These are phyloP conservation scores for Leptoxyphium fumago DNA, from an alignment of 2,329 filamentous ascomycete genomes.

Conservation along the genomic window DNA sequence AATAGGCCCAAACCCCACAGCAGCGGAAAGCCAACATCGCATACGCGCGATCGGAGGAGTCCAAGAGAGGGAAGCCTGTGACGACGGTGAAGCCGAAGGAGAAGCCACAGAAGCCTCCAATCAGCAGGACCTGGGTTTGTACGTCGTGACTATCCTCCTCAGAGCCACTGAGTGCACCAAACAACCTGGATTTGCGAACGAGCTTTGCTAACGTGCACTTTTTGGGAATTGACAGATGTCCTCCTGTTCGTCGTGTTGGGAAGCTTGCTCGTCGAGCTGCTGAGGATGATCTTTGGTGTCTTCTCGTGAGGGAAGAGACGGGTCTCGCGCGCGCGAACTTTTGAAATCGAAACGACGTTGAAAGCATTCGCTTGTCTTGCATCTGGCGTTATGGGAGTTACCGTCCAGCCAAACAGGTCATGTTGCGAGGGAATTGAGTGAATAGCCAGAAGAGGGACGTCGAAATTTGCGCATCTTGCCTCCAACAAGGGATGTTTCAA, in stretches of 20 bases:
- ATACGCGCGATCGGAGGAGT: slow-evolving; percentile 59
- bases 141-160: slow-evolving; percentile 19
- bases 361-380: too few species aligned
- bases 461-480: too few species aligned
- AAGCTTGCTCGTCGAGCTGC: slow-evolving; percentile 43
- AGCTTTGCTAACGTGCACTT: too few species aligned
- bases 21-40: slow-evolving; percentile 69
- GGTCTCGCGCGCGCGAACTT: too few species aligned
- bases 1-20: slow-evolving; percentile 66
- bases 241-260: slow-evolving; percentile 50
- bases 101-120: slow-evolving; percentile 27
- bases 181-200: slow-evolving; percentile 1
- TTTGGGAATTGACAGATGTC: slow-evolving; percentile 30
- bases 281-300: slow-evolving; percentile 31
- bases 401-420: too few species aligned
- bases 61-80: slow-evolving; percentile 54
- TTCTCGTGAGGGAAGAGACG: not conserved
- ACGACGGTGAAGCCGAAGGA: slow-evolving; percentile 27
- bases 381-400: too few species aligned
- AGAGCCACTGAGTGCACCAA: not conserved
- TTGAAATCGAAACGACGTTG: too few species aligned
- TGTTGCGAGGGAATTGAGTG: too few species aligned
- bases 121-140: slow-evolving; percentile 46
- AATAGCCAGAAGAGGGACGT: too few species aligned
- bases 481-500: too few species aligned